These are phyloP conservation scores for Elaphomyces granulatus DNA, from an alignment of 495 filamentous ascomycete genomes.

Conservation along the genomic window DNA sequence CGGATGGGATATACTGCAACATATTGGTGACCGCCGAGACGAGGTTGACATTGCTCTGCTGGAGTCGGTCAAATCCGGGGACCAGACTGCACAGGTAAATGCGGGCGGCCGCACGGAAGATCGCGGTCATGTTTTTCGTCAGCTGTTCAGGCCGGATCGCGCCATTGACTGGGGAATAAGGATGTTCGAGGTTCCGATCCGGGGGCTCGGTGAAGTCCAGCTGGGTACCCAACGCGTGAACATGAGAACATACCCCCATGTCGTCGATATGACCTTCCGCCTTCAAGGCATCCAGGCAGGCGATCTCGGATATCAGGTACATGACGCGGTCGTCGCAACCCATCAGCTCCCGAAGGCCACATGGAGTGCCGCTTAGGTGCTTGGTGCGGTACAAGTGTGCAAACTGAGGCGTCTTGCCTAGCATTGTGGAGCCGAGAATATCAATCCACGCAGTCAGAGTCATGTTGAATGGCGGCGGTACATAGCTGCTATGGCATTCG, in stretches of 20 bases:
- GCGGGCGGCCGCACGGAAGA: conserved; percentile 83
- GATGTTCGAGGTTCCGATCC: conserved; percentile 38
- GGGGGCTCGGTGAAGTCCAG: conserved; percentile 62
- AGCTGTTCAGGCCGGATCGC: conserved; percentile 69
- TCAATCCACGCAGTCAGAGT: conserved; percentile 92
- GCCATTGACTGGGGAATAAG: conserved; percentile 41
- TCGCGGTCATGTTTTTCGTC: conserved; percentile 68
- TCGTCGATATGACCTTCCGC: conserved; percentile 61
- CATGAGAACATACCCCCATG: conserved; percentile 70
- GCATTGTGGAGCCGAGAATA: conserved; percentile 88
- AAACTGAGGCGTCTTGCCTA: conserved; percentile 69
- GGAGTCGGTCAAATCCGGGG: conserved; percentile 63
- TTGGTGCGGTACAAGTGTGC: conserved; percentile 87
- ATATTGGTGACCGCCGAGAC: conserved; percentile 56
- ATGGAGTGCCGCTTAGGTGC: conserved; percentile 55
- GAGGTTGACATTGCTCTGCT: conserved; percentile 54
- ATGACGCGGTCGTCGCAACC: conserved; percentile 95
- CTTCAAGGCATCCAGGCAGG: conserved; percentile 85
- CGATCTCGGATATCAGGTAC: conserved; percentile 96
- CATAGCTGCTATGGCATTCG: conserved; percentile 34
- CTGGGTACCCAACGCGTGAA: conserved; percentile 64
- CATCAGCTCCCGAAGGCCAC: conserved; percentile 85
- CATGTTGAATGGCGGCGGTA: conserved; percentile 86
- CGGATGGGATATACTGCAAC: conserved; percentile 67
- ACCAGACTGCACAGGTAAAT: conserved; percentile 93